A percentile compares a stretch with the other conserved stretches of the same genome.
Evolutionary conservation across 192 early-diverging fungal species (phyloP).

Genomic region (Rhizophagus prolifer): DNA sequence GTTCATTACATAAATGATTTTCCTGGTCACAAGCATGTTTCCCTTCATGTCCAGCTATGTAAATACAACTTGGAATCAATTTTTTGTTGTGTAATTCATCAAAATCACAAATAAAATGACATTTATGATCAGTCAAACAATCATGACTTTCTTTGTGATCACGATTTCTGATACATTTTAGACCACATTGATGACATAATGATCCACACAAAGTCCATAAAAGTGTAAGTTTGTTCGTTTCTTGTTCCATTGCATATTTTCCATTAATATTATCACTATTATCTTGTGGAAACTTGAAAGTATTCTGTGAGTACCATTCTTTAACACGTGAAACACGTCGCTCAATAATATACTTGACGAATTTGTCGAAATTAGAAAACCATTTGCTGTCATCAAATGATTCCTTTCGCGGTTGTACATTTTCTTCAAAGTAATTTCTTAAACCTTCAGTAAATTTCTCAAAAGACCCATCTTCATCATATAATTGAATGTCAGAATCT

Average conservation of each 20-base stretch:
- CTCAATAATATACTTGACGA: conserved; percentile 19
- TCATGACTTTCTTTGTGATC: conserved; percentile 21
- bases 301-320: conserved; percentile 28
- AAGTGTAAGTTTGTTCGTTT: conserved; percentile 7
- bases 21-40: conserved; percentile 12
- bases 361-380: background rate
- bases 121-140: conserved; percentile 32
- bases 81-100: background rate
- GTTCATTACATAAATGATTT: conserved; percentile 2
- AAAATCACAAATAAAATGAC: conserved; percentile 22
- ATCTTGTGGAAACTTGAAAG: conserved; percentile 19
- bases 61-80: conserved; percentile 24
- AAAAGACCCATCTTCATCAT: background rate
- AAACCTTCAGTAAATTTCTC: background rate
- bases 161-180: conserved; percentile 23
- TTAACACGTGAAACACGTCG: conserved; percentile 15
- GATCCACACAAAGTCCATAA: conserved; percentile 23
- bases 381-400: conserved; percentile 22
- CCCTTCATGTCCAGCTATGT: conserved; percentile 19
- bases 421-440: conserved; percentile 21
- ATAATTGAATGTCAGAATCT: conserved; percentile 2
- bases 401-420: background rate
- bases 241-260: conserved; percentile 20
- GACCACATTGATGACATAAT: conserved; percentile 13
- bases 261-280: conserved; percentile 19